phyloP scores from a whole-genome alignment of 148 eudicot species.

The Silene uniflora region DNA sequence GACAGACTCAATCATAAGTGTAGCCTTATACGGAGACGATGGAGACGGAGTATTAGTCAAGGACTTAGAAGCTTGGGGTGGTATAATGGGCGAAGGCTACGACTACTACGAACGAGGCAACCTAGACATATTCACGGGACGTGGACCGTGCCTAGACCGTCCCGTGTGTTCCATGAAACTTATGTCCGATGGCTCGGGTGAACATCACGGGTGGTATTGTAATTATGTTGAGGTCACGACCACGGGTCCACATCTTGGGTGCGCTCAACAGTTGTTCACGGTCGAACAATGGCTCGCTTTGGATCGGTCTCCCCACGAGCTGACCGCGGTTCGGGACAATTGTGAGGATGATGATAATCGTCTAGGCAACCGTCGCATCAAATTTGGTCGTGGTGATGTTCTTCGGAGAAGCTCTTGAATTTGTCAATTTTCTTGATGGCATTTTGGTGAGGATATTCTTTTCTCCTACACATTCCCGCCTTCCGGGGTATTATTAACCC shows the following conservation, averaged over 20 bases:
- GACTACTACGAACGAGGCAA: conserved; percentile 48
- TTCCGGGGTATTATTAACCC: no score
- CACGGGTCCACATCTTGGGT: conserved; percentile 36
- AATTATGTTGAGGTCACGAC: conserved; percentile 41
- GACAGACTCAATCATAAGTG: conserved; percentile 35
- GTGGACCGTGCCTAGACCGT: conserved; percentile 31
- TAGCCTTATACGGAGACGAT: conserved; percentile 17
- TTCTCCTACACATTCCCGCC: neutral
- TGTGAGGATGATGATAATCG: conserved; percentile 12
- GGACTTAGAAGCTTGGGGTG: conserved; percentile 28
- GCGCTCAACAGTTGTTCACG: conserved; percentile 33
- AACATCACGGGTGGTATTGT: conserved; percentile 44
- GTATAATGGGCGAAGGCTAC: conserved; percentile 32
- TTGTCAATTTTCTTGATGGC: neutral
- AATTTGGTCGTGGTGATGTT: conserved; percentile 3
- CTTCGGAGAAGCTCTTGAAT: neutral
- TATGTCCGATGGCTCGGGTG: conserved; percentile 37
- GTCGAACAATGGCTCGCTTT: conserved; percentile 46
- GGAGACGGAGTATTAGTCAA: conserved; percentile 20
- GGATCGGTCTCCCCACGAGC: conserved; percentile 32
- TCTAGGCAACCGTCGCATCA: neutral
- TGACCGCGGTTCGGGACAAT: conserved; percentile 26
- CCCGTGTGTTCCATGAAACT: conserved; percentile 40
- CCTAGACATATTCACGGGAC: conserved; percentile 42
- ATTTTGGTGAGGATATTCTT: neutral